phyloP scores from a whole-genome alignment of 371 early-diverging fungal genomes.

The Rhizomucor miehei region DNA sequence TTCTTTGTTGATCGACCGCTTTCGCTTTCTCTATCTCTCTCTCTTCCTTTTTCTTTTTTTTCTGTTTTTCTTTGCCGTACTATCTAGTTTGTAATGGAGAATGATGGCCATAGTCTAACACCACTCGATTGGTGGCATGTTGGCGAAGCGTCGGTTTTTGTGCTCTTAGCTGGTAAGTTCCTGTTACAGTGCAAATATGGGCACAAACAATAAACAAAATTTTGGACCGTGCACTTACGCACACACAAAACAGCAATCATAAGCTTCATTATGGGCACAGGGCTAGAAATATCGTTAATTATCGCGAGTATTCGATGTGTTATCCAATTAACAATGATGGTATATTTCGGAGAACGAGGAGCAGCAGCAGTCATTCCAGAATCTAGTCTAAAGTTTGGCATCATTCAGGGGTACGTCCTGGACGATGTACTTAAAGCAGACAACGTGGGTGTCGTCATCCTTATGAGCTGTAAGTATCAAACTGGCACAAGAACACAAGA shows the following conservation, averaged over 20 bases:
- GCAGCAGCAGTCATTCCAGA: not conserved
- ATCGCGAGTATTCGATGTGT: conserved; percentile 43
- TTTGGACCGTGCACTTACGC: not conserved
- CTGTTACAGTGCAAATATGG: not conserved
- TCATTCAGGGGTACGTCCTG: conserved; percentile 33
- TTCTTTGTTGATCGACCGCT: conserved; percentile 6
- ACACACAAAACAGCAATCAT: conserved; percentile 21
- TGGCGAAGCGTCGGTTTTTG: conserved; percentile 29
- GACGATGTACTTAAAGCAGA: conserved; percentile 38
- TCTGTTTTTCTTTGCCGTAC: not conserved
- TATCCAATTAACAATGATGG: conserved; percentile 43
- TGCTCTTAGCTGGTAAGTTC: conserved; percentile 35
- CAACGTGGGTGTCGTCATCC: conserved; percentile 30
- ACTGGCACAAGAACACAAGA: not conserved
- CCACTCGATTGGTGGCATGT: conserved; percentile 41
- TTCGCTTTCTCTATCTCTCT: conserved; percentile 11
- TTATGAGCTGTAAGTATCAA: conserved; percentile 31
- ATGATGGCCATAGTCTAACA: not conserved
- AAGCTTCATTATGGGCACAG: conserved; percentile 32
- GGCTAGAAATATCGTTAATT: conserved; percentile 36
- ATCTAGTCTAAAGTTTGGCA: not conserved
- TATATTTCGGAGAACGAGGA: conserved; percentile 7
- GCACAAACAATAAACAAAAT: not conserved
- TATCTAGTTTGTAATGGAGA: not conserved
- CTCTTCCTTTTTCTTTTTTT: conserved; percentile 3